These are phyloP conservation scores for Neurospora discreta DNA, from an alignment of 495 filamentous ascomycete species.

Conservation along the genomic window DNA sequence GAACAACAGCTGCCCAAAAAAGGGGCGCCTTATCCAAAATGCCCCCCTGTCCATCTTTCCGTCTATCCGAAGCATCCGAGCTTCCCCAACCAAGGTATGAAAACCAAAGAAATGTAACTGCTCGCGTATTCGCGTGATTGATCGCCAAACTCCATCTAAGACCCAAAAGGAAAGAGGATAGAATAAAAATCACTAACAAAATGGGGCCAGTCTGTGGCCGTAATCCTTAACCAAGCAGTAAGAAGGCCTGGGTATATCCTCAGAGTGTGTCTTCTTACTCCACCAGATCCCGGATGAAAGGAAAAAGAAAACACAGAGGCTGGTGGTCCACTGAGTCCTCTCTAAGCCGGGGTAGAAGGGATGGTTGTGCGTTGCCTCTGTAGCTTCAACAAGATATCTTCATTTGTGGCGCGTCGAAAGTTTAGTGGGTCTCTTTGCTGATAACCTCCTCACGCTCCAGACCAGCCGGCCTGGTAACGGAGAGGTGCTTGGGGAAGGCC, in stretches of 20 bases:
- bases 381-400: not conserved
- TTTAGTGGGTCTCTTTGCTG: not conserved
- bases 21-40: not conserved
- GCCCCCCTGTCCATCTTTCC: not conserved
- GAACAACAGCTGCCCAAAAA: not conserved
- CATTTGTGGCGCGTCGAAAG: not conserved
- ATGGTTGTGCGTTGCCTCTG: not conserved
- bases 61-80: not conserved
- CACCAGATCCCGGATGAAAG: not conserved
- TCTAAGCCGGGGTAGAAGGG: not conserved
- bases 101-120: not conserved
- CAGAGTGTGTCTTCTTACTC: not conserved
- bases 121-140: not conserved
- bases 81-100: not conserved
- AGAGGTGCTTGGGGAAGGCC: slow-evolving; percentile 41
- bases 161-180: not conserved
- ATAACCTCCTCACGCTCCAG: slow-evolving; percentile 71
- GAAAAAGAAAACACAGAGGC: not conserved
- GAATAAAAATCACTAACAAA: not conserved
- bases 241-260: not conserved
- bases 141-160: not conserved
- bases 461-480: slow-evolving; percentile 53
- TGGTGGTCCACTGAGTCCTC: not conserved
- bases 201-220: not conserved
- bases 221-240: not conserved